Evolutionary conservation across 2,329 filamentous ascomycete species (phyloP), one percentile per base, ranked within the genome.

Genomic region (Trichoderma sp.): DNA sequence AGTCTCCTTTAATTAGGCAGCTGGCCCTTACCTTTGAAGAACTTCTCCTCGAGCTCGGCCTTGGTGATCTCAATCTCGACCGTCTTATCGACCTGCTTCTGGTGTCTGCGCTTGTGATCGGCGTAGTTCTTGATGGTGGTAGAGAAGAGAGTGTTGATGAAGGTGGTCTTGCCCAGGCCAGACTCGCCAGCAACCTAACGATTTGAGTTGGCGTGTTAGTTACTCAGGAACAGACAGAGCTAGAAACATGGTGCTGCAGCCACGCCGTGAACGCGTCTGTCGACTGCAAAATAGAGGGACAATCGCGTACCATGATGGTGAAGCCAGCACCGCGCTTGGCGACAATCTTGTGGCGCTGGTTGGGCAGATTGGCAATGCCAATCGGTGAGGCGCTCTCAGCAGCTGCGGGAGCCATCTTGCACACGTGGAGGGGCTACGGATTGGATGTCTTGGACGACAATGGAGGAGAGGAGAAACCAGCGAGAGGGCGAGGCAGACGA

Each of bases 81-180:
- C 13, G 96, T 99, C 89, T 98, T 98, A 86, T 99, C 96, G 76
- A 98, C 89, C 87, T 99, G 96, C 90, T 99, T 99, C 85, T 96
- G 93, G 84, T 99, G 96, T 80, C 96, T 93, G 83, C 94, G 92
- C 88, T 97, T 97, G 89, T 99, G 95, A 84, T 99, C 96, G 88
- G 96, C 96, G 83, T 99, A 99, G 89, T 98, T 99, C 89, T 99
- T 99, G 89, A 99, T 99, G 77, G 96, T 99, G 75, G 96, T 99
- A 72, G 96, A 99, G 88, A 99, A 99, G 71, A 99, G 91, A 71
- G 96, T 99, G 90, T 99, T 99, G 90, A 99, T 98, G 85, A 99
- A 99, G 78, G 96, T 99, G 31, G 96, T 99, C 89, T 99, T 99
- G 86, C 96, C 96, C 76, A 98, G 86, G 79, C 95, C 95, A 75